Evolutionary conservation across 1,284 basidiomycete genomes (phyloP), one percentile per base, ranked within the genome.

Genomic region (Trichosporon inkin): DNA sequence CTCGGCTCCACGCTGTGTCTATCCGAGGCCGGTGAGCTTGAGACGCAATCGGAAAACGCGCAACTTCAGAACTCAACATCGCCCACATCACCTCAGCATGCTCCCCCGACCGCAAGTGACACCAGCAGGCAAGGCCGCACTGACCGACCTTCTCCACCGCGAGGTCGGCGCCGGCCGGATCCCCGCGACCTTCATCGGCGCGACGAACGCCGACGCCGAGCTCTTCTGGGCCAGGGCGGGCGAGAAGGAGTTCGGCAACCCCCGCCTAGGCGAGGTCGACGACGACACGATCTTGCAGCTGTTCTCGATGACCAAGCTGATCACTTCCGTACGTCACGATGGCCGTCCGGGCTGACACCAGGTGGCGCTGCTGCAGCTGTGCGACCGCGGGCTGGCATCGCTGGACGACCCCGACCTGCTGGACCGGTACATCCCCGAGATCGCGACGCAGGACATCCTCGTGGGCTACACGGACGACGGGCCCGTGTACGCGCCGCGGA

Each of bases 271-370:
- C 17, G 28, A 35, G n/a, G 62, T 66, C 6, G 28, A 28, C 44
- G 53, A 39, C 28, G 41, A 61, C 38, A 62, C 60, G 2, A 61
- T 60, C 49, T 55, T 64, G 34, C 70, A 69, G 69, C 59, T 73
- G 11, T 69, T 62, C 55, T 74, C 72, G 6, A 68, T 68, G 63
- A 69, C 70, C 36, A 76, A 75, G 61, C 62, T 75, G 4, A 65
- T 75, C 24, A 73, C 71, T 2, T 63, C 63, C 14, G 68, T 72
- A 44, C 52, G 68, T 66, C 5, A 3, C 32, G 13, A 14, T 16
- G 14, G 0, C 16, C 14, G 0, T 36, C n/a, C 13, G 10, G 17
- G 22, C 35, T 55, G 20, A 51, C n/a, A 5, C 11, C 38, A 72
- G 70, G 58, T 75, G 19, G 70, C 73, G 1, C 61, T 59, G 22